Conservation (phyloP, 768 basidiomycete species). For the Russula brevipes region DNA sequence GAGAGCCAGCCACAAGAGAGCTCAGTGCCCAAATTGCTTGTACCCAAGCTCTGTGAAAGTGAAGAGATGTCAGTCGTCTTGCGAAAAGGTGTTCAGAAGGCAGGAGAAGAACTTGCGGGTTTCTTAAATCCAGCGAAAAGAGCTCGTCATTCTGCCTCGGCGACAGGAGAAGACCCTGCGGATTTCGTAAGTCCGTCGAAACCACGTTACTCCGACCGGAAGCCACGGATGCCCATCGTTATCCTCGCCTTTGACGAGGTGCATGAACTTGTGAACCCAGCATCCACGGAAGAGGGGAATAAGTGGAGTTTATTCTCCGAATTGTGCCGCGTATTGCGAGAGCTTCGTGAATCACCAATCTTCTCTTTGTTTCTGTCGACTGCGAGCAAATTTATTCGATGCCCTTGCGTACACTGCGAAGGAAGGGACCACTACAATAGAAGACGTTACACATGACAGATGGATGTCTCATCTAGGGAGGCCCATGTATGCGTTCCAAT, state of each 20-base stretch:
- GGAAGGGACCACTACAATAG: neutral
- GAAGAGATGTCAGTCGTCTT: too few relatives aligned
- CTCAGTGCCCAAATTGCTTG: too few relatives aligned
- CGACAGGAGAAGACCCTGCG: neutral
- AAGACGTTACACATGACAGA: neutral
- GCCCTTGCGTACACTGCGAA: neutral
- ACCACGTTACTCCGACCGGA: neutral
- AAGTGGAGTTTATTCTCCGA: neutral
- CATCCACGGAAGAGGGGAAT: too few relatives aligned
- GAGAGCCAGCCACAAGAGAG: too few relatives aligned
- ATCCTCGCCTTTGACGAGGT: neutral
- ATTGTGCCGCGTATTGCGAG: neutral
- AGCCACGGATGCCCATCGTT: neutral
- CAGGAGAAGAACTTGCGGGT: too few relatives aligned
- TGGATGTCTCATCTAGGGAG: neutral
- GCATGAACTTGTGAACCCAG: neutral
- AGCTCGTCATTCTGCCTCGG: too few relatives aligned
- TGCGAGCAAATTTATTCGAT: neutral
- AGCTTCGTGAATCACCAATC: neutral
- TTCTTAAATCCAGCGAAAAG: too few relatives aligned
- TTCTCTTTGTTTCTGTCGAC: constrained; percentile 4
- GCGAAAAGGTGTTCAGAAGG: too few relatives aligned
- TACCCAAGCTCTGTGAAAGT: too few relatives aligned
- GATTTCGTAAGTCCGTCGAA: neutral
- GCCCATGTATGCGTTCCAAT: neutral